Evolutionary conservation across 345 rosid genomes (phyloP).

Genomic region (Rhizophora apiculata): DNA sequence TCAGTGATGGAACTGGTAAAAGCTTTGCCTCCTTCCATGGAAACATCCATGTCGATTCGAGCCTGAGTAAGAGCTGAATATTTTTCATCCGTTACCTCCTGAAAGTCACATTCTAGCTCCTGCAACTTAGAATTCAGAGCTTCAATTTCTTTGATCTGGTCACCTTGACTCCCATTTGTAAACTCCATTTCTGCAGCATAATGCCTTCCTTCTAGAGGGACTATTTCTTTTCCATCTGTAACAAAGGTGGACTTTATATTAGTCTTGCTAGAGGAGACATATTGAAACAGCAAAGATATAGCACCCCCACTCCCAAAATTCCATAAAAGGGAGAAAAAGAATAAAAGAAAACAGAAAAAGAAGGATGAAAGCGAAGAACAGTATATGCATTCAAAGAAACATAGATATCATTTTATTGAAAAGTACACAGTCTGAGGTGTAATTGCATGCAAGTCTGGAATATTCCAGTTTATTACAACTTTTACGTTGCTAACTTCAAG

Average conservation of each 20-base stretch:
- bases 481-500: too few relatives aligned
- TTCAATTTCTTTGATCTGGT: slow-evolving; percentile 36
- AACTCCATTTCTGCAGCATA: slow-evolving; percentile 14
- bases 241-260: not conserved
- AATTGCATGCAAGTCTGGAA: too few relatives aligned
- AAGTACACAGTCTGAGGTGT: too few relatives aligned
- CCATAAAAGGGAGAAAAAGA: too few relatives aligned
- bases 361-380: too few relatives aligned
- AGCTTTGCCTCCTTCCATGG: slow-evolving; percentile 15
- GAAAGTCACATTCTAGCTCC: slow-evolving; percentile 55
- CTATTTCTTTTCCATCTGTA: slow-evolving; percentile 41
- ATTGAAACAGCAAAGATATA: too few relatives aligned
- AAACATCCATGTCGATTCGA: slow-evolving; percentile 31
- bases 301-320: too few relatives aligned
- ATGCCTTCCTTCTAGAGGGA: slow-evolving; percentile 12
- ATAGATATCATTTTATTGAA: too few relatives aligned
- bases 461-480: too few relatives aligned
- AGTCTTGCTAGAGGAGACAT: not conserved
- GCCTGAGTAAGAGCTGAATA: slow-evolving; percentile 42
- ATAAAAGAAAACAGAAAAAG: too few relatives aligned
- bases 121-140: slow-evolving; percentile 39
- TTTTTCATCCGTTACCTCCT: slow-evolving; percentile 69
- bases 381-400: too few relatives aligned
- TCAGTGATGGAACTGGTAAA: slow-evolving; percentile 6
- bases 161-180: slow-evolving; percentile 5